A percentile compares a stretch with the other conserved stretches of the same genome.
These are phyloP conservation scores for Trichophyton rubrum DNA, from an alignment of 2,329 filamentous ascomycete genomes.

Conservation along the genomic window DNA sequence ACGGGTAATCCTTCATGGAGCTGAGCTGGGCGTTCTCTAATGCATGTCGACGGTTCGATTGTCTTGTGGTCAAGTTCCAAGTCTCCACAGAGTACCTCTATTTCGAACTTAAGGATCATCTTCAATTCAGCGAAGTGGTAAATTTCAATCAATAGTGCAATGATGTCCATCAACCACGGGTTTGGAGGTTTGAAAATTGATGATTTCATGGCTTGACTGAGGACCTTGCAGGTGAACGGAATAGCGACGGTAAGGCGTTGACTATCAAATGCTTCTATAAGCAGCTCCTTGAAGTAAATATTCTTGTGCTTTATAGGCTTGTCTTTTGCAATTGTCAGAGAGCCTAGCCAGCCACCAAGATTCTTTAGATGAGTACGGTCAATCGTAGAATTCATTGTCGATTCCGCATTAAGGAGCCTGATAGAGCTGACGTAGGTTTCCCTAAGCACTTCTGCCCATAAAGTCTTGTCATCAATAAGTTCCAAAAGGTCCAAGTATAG, in stretches of 20 bases:
- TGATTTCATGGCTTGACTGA: constrained; percentile 72
- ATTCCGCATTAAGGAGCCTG: constrained; percentile 79
- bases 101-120: constrained; percentile 95
- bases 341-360: constrained; percentile 83
- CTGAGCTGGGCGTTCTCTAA: constrained; percentile 60
- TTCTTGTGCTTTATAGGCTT: constrained; percentile 94
- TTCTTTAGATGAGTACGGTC: constrained; percentile 88
- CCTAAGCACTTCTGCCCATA: constrained; percentile 82
- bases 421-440: constrained; percentile 84
- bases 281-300: constrained; percentile 89
- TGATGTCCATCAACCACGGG: constrained; percentile 95
- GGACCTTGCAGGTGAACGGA: constrained; percentile 92
- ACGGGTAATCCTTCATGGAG: constrained; percentile 42
- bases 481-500: constrained; percentile 84
- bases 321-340: constrained; percentile 81
- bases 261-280: constrained; percentile 86
- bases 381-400: constrained; percentile 67
- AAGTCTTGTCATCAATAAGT: constrained; percentile 61
- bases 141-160: constrained; percentile 78
- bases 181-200: constrained; percentile 89
- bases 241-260: constrained; percentile 86
- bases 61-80: constrained; percentile 83
- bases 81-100: constrained; percentile 91
- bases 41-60: constrained; percentile 75
- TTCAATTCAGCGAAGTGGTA: constrained; percentile 91